Percentiles rank a stretch among this genome's conserved stretches.
These are phyloP conservation scores for Phanerochaete carnosa DNA, from an alignment of 768 basidiomycete species.

Conservation along the genomic window DNA sequence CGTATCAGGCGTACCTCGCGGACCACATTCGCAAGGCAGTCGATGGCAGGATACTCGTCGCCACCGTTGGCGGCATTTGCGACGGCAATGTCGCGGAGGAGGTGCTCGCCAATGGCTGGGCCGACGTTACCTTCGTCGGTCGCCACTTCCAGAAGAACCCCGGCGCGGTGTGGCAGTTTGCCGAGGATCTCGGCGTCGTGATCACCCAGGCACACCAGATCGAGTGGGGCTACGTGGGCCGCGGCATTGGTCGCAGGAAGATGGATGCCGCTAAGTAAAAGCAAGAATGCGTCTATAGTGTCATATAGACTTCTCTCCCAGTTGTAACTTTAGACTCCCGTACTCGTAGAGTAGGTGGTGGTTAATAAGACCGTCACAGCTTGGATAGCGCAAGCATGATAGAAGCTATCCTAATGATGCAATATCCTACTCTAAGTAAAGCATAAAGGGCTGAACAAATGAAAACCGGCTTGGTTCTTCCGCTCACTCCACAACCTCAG, in stretches of 20 bases:
- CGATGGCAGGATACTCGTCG: conserved; percentile 42
- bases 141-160: conserved; percentile 60
- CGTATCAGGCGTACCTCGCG: conserved; percentile 16
- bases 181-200: conserved; percentile 51
- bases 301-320: too few species aligned
- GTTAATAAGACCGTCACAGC: too few species aligned
- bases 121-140: conserved; percentile 44
- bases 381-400: too few species aligned
- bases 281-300: too few species aligned
- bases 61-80: conserved; percentile 56
- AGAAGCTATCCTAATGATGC: too few species aligned
- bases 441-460: too few species aligned
- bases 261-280: not conserved
- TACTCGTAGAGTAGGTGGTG: too few species aligned
- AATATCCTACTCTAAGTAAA: too few species aligned
- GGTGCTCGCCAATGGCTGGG: conserved; percentile 51
- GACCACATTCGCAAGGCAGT: conserved; percentile 39
- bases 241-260: conserved; percentile 5
- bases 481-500: too few species aligned
- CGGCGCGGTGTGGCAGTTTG: conserved; percentile 44
- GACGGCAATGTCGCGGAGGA: conserved; percentile 52
- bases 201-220: conserved; percentile 51
- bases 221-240: conserved; percentile 36
- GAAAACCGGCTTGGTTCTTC: too few species aligned
- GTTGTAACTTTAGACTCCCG: too few species aligned